Conservation (phyloP, 495 filamentous ascomycete genomes). For the Lasiosphaeriaceae sp. region DNA sequence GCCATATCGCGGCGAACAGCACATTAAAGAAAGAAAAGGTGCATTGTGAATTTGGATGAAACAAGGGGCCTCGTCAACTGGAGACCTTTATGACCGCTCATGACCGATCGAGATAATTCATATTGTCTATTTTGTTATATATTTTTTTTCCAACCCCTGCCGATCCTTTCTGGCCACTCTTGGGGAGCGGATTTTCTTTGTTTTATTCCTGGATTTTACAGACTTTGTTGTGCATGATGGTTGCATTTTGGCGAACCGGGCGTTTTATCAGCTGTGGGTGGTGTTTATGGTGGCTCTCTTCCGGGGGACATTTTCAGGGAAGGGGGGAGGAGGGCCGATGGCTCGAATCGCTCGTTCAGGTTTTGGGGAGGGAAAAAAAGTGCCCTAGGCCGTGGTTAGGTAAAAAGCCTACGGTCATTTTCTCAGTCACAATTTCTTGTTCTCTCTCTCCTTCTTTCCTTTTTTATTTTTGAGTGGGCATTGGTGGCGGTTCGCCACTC, state of each 20-base stretch:
- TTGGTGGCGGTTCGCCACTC: neutral
- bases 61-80: neutral
- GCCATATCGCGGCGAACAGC: neutral
- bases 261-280: neutral
- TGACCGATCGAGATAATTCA: conserved; percentile 15
- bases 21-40: neutral
- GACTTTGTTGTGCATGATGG: neutral
- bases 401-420: neutral
- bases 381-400: neutral
- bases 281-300: neutral
- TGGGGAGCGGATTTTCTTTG: neutral
- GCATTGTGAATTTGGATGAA: neutral
- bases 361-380: neutral
- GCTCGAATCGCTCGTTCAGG: neutral
- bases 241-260: conserved; percentile 6
- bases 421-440: neutral
- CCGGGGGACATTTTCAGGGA: neutral
- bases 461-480: neutral
- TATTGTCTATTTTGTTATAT: conserved; percentile 16
- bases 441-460: neutral
- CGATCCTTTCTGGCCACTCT: neutral
- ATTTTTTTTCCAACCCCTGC: too few species aligned
- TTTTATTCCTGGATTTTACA: neutral
- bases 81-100: conserved; percentile 10
- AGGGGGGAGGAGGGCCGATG: too few species aligned